Percentiles rank a stretch among this genome's conserved stretches.
phyloP scores from a whole-genome alignment of 106 monocot genomes.

The Apostasia shenzhenica region DNA sequence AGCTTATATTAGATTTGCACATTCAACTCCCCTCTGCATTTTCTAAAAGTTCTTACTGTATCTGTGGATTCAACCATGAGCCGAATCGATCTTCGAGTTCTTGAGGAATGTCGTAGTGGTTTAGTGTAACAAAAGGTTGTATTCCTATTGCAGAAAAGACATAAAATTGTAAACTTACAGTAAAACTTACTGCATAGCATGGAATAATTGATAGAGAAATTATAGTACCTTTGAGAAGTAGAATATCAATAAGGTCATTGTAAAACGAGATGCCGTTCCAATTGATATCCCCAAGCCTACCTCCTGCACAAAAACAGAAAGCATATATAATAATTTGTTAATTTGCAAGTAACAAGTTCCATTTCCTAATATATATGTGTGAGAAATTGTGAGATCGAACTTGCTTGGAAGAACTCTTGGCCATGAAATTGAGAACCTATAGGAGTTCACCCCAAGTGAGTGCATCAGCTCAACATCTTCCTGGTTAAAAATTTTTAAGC shows the following conservation, averaged over 20 bases:
- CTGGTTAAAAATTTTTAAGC: conserved; percentile 10
- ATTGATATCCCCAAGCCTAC: conserved; percentile 34
- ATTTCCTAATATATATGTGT: not conserved
- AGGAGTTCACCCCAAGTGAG: conserved; percentile 21
- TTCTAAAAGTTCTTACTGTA: conserved; percentile 28
- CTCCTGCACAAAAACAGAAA: conserved; percentile 18
- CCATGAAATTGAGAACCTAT: conserved; percentile 25
- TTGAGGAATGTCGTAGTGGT: conserved; percentile 45
- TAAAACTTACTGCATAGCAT: no score
- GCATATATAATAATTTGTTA: not conserved
- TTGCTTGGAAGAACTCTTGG: conserved; percentile 22
- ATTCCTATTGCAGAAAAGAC: conserved; percentile 22
- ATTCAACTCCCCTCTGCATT: no score
- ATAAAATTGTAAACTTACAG: no score
- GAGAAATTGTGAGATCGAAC: not conserved
- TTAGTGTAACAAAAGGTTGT: conserved; percentile 48
- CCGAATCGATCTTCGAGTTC: conserved; percentile 43
- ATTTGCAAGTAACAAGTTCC: not conserved
- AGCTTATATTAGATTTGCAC: no score
- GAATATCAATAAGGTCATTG: conserved; percentile 33
- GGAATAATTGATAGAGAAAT: no score
- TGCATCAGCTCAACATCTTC: conserved; percentile 20
- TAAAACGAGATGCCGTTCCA: conserved; percentile 36
- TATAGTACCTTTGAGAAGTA: conserved; percentile 10
- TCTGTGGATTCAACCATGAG: conserved; percentile 41